Percentiles rank a stretch among this genome's conserved stretches.
phyloP scores from a whole-genome alignment of 768 basidiomycete genomes.

The Erythrobasidium yunnanense region DNA sequence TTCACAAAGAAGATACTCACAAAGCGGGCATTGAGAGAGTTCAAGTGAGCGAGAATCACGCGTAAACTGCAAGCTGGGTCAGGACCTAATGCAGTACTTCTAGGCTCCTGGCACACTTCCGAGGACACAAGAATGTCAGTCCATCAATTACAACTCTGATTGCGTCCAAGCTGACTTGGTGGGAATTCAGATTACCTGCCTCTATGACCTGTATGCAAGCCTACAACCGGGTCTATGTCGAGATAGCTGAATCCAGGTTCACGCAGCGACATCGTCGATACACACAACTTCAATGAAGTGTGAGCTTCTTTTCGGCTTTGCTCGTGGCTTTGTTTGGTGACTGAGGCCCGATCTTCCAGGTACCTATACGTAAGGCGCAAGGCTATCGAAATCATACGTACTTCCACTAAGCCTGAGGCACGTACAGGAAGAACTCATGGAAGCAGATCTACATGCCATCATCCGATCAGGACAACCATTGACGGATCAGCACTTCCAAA shows the following conservation, averaged over 20 bases:
- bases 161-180: not conserved
- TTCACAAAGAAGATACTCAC: slow-evolving; percentile 72
- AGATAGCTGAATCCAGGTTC: not conserved
- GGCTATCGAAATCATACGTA: not conserved
- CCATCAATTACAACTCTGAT: not conserved
- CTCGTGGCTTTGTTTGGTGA: slow-evolving; percentile 45
- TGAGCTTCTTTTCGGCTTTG: slow-evolving; percentile 50
- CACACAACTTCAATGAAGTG: slow-evolving; percentile 88
- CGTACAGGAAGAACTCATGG: slow-evolving; percentile 91
- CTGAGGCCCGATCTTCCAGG: not conserved
- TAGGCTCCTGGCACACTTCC: slow-evolving; percentile 89
- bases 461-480: slow-evolving; percentile 46
- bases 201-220: slow-evolving; percentile 68
- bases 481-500: slow-evolving; percentile 49
- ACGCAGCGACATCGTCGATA: slow-evolving; percentile 57
- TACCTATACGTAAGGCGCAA: slow-evolving; percentile 29
- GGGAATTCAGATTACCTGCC: slow-evolving; percentile 64
- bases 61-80: too few species aligned
- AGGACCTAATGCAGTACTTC: too few species aligned
- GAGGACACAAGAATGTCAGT: slow-evolving; percentile 93
- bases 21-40: slow-evolving; percentile 89
- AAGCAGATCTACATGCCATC: slow-evolving; percentile 97
- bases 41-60: slow-evolving; percentile 49
- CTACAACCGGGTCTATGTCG: slow-evolving; percentile 43
- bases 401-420: not conserved